Evolutionary conservation across 495 filamentous ascomycete genomes (phyloP), one percentile per base, ranked within the genome.

Genomic region (Xylaria grammica): DNA sequence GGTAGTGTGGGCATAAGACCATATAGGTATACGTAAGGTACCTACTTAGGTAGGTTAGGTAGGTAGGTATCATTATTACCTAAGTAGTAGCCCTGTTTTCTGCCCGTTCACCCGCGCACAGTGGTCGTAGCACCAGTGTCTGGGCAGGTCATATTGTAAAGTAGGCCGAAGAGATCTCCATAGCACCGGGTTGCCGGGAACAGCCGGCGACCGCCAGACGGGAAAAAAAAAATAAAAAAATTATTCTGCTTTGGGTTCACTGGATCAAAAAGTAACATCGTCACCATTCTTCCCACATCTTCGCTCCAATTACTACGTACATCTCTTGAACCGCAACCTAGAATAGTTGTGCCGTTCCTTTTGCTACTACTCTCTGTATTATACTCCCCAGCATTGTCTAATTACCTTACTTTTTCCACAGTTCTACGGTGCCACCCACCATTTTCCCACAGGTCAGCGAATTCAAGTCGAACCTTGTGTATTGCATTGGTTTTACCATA

Each of bases 301-400:
- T 79, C 73, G 74, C 59, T 60, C 67, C 56, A 63, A 24, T 66
- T 48, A 48, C 34, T 50, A 3, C 60, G 49, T 24, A 62, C 53
- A 17, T 29, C 52, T 52, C 45, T 48, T 36, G 24, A 51, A 32
- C 52, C 62, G 51, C 44, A 56, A 67, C 29, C 53, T 46, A 65
- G n/a, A n/a, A 80, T 79, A 79, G 72, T 70, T 74, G 63, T 69
- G 56, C 42, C 69, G 74, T 74, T 62, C 74, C 67, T 70, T n/a
- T 72, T 71, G 54, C 65, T 77, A 78, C 77, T 76, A n/a, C n/a
- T 59, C 67, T 62, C 65, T 70, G 70, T 72, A 73, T 67, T 67
- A 67, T 71, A 74, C 68, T 72, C 62, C 49, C 65, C 20, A 44
- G 36, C 49, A 49, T 63, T 54, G 65, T 65, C 67, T 67, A 66